phyloP scores from a whole-genome alignment of 2,329 filamentous ascomycete genomes.

The Corniculantispora saksenae region DNA sequence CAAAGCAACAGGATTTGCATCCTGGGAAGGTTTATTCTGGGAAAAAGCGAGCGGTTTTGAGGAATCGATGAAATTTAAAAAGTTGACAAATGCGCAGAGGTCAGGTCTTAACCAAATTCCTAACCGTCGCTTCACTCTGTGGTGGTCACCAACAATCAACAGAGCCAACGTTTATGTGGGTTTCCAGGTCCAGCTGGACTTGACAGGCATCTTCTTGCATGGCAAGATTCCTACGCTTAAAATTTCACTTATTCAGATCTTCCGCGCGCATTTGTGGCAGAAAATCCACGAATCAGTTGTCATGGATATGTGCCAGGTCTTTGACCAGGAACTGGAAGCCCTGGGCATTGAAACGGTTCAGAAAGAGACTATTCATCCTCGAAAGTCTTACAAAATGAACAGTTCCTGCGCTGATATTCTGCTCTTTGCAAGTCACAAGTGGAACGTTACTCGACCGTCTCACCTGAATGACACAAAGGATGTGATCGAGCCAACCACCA shows the following conservation, averaged over 20 bases:
- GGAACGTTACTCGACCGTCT: conserved; percentile 94
- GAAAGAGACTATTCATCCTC: conserved; percentile 97
- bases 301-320: conserved; percentile 98
- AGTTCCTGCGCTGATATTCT: conserved; percentile 97
- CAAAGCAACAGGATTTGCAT: conserved; percentile 94
- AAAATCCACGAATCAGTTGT: conserved; percentile 99
- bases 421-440: conserved; percentile 96
- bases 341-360: conserved; percentile 96
- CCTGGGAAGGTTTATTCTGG: conserved; percentile 97
- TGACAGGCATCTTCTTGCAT: conserved; percentile 98
- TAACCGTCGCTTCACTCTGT: conserved; percentile 95
- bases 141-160: conserved; percentile 96
- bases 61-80: conserved; percentile 93
- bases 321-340: conserved; percentile 94
- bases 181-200: conserved; percentile 97
- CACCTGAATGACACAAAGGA: conserved; percentile 96
- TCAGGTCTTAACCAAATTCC: conserved; percentile 98
- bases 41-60: conserved; percentile 65
- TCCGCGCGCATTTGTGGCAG: conserved; percentile 99
- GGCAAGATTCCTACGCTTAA: conserved; percentile 98
- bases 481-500: conserved; percentile 86
- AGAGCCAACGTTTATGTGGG: conserved; percentile 97
- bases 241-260: conserved; percentile 97
- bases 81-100: conserved; percentile 93
- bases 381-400: conserved; percentile 99